Evolutionary conservation across 2,329 filamentous ascomycete genomes (phyloP), one percentile per base, ranked within the genome.

Genomic region (Calonectria henricotiae): DNA sequence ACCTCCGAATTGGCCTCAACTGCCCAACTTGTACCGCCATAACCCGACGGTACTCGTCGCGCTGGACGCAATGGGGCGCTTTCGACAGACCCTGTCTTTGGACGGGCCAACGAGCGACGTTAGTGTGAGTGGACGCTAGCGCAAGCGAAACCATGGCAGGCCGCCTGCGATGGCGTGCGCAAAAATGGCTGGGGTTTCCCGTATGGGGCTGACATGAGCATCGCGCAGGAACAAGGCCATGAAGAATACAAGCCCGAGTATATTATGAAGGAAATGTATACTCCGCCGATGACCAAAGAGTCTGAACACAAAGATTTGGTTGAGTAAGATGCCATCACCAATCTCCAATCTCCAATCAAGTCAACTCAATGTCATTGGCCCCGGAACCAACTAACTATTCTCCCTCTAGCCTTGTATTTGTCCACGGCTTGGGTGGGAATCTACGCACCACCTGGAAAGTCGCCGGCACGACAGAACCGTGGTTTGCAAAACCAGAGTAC

Each of bases 261-360:
- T 46, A 75, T 74, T 11, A 58, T 75, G 32, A 73, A 75, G 15
- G 73, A 75, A 62, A 71, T 75, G 66, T 65, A 75, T 7, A 47
- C 62, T 25, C 73, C 74, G 12, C 43, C 37, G 27, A 6, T 37
- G 25, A 30, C 43, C 8, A 2, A 23, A 2, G 58, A 70, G 17
- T 55, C 44, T 13, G 69, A 62, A 5, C 65, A 68, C 46, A 64
- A 68, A 11, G 63, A 70, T 8, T 20, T 72, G 37, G 70, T 75
- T 32, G 74, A 75, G 74, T 75, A 37, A 74, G 74, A 39, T 30
- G 8, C 7, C 44, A n/a, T 6, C 5, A 7, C 35, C 35, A 6
- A 37, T 37, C 35, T 3, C 20, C 20, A 20, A 20, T 20, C 20
- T 20, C 20, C 20, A 30, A 4, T 30, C 27, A 30, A 30, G 4